Evolutionary conservation across 2,329 filamentous ascomycete species (phyloP).

Genomic region (Fusarium verrucosum): DNA sequence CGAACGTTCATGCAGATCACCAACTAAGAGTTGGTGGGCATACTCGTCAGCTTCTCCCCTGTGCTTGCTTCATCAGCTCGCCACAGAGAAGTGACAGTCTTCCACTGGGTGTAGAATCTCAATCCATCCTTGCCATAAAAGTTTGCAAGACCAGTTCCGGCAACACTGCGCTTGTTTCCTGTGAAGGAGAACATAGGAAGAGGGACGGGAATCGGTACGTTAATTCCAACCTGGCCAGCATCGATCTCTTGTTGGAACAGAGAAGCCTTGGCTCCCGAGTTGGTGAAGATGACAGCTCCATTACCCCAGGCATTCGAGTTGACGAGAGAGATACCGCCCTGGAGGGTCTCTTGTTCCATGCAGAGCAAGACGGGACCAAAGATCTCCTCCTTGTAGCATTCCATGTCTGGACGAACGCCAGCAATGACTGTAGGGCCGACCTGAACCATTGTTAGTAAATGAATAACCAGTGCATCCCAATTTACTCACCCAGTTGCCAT

Average conservation of each 20-base stretch:
- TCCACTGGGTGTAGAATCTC: constrained; percentile 90
- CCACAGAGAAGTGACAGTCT: constrained; percentile 93
- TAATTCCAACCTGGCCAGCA: constrained; percentile 82
- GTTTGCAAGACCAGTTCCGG: constrained; percentile 85
- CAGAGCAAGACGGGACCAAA: constrained; percentile 83
- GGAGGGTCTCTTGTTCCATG: constrained; percentile 75
- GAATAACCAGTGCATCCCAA: rapidly evolving
- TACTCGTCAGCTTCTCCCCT: constrained; percentile 25
- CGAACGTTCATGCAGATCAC: rapidly evolving
- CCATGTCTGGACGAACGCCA: constrained; percentile 78
- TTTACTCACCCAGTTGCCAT: constrained; percentile 65
- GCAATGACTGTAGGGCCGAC: constrained; percentile 80
- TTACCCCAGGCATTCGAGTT: constrained; percentile 85
- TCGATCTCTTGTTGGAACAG: constrained; percentile 80
- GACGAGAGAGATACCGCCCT: constrained; percentile 79
- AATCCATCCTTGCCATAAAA: constrained; percentile 92
- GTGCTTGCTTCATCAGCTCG: constrained; percentile 22
- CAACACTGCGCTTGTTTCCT: constrained; percentile 82
- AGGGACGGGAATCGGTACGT: constrained; percentile 75
- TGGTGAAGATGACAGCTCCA: constrained; percentile 81
- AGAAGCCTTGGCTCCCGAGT: constrained; percentile 74
- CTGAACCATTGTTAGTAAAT: background rate
- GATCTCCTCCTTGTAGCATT: constrained; percentile 82
- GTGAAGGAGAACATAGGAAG: constrained; percentile 74
- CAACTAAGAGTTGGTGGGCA: constrained; percentile 5